Evolutionary conservation across 345 rosid genomes (phyloP).

Genomic region (Moricandia moricandioides): DNA sequence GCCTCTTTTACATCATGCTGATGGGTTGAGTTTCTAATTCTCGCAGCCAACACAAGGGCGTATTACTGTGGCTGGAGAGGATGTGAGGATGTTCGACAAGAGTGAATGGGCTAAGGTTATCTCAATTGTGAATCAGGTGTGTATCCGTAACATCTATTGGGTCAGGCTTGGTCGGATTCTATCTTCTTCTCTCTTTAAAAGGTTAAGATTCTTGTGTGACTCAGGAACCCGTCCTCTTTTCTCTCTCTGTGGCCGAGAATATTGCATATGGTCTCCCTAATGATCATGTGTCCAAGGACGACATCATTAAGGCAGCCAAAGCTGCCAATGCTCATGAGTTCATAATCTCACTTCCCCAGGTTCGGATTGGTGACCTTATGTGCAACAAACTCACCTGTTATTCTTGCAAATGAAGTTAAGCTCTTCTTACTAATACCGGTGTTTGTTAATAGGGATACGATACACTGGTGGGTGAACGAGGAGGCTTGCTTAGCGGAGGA

Average conservation of each 20-base stretch:
- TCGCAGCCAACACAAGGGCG: slow-evolving; percentile 84
- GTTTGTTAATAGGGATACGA: slow-evolving; percentile 71
- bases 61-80: slow-evolving; percentile 84
- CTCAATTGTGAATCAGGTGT: slow-evolving; percentile 94
- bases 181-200: background rate
- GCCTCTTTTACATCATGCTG: background rate
- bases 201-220: slow-evolving; percentile 10
- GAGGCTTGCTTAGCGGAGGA: slow-evolving; percentile 92
- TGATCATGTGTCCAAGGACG: slow-evolving; percentile 78
- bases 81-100: slow-evolving; percentile 87
- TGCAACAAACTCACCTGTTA: slow-evolving; percentile 19
- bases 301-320: slow-evolving; percentile 88
- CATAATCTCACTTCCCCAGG: slow-evolving; percentile 92
- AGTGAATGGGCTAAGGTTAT: slow-evolving; percentile 86
- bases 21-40: slow-evolving; percentile 27
- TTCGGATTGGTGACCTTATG: slow-evolving; percentile 23
- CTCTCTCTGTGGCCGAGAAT: slow-evolving; percentile 89
- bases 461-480: slow-evolving; percentile 88
- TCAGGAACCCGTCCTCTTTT: slow-evolving; percentile 94
- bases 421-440: slow-evolving; percentile 23
- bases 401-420: background rate
- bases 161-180: background rate
- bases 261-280: slow-evolving; percentile 98
- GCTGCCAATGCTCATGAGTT: slow-evolving; percentile 98
- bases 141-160: slow-evolving; percentile 5